Base-by-base conservation (phyloP, 148 eudicot genomes). In the Nepenthes mirabilis region DNA sequence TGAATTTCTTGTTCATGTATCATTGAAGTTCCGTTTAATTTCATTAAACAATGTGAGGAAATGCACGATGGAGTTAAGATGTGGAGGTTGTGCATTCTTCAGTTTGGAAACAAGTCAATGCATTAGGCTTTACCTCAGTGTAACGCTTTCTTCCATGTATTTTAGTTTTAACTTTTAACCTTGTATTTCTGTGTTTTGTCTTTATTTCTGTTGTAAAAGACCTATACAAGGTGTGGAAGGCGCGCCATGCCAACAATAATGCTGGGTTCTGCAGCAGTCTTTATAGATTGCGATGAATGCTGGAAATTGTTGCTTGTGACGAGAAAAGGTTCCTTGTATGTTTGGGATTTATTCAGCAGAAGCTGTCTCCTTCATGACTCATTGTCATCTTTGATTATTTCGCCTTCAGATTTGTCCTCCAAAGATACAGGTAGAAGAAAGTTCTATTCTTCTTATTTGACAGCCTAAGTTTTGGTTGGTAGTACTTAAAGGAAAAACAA, bases 291-390 rank as follows among this genome's bases (percentile, higher is more conserved):
- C 68, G 91, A 93, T 71, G 99, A 93, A 66, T 72, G 72, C 60
- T 93, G 99, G 99, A 89, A 79, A 57, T 72, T 93, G 78, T 74
- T 93, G 81, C 81, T 93, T 54, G 95, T 89, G 74, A 86, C 99
- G 32, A 86, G 80, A 79, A 93, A 86, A 58, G 99, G 96, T 36
- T 80, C 82, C 33, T 51, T 89, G 52, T 77, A 86, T 65, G 53
- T 93, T 36, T 93, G 99, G 99, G 99, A 93, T 80, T 77, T 93
- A 14, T 93, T 86, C 68, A 74, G 72, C 64, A 73, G 75, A 70
- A 81, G 75, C 58, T 93, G 99, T 70, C 82, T 93, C 34, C 95
- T 93, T 70, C 89, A 89, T 56, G 95, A 93, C 71, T 86, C 96
- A 50, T 65, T 93, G 74, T 72, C 72, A 56, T 82, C 95, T 55